These are phyloP conservation scores for Diaporthe amygdali DNA, from an alignment of 2,329 filamentous ascomycete species.

Conservation along the genomic window DNA sequence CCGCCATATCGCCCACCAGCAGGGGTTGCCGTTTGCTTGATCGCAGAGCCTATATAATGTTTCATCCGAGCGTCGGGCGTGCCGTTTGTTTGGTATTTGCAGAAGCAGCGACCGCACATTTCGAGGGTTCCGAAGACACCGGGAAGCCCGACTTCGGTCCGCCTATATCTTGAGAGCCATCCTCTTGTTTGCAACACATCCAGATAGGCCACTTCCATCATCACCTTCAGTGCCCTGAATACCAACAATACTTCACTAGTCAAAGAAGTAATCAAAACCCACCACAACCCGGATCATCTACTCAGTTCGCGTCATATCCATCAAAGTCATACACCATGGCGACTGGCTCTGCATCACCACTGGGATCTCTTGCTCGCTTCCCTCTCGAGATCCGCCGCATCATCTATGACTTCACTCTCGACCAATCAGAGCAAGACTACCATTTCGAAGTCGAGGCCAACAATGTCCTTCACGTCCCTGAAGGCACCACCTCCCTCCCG, in stretches of 20 bases:
- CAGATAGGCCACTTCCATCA: not conserved
- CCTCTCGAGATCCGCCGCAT: not conserved
- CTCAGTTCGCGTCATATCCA: not conserved
- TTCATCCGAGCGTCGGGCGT: not conserved
- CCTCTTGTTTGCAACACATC: not conserved
- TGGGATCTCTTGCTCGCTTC: not conserved
- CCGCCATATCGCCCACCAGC: not conserved
- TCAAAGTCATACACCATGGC: not conserved
- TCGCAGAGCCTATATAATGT: not conserved
- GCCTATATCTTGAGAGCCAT: not conserved
- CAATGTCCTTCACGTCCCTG: not conserved
- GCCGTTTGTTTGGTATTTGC: not conserved
- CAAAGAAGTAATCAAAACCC: not conserved
- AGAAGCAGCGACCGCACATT: not conserved
- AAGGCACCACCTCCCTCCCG: not conserved
- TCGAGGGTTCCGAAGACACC: not conserved
- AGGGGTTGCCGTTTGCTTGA: not conserved
- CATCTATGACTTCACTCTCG: not conserved
- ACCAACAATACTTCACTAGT: not conserved
- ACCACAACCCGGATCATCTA: not conserved
- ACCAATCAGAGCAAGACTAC: not conserved
- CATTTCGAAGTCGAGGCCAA: not conserved
- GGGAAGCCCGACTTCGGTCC: not conserved
- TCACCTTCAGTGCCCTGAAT: not conserved
- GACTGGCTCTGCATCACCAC: not conserved